Evolutionary conservation across 2,329 filamentous ascomycete genomes (phyloP), one percentile per base, ranked within the genome.

Genomic region (Cercospora sojina): DNA sequence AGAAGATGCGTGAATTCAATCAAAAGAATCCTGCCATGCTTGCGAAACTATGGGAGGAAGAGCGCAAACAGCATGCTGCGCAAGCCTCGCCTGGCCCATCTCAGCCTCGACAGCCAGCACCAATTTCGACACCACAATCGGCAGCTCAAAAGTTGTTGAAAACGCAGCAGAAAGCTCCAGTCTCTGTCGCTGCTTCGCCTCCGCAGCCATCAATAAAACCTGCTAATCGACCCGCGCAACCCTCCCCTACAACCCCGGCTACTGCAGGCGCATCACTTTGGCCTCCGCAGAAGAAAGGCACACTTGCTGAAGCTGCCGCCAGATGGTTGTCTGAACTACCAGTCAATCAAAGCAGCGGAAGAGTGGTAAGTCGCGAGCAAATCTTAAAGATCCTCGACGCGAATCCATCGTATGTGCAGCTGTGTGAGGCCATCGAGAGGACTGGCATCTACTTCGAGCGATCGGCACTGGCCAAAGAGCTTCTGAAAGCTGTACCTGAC

Each of bases 1-100:
- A 84, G 38, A 86, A 84, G 70, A 87, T 88, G 84, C 79, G 84
- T 43, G 82, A 86, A 67, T 82, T 86, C 66, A 86, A 86, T 66
- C 76, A 77, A 27, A 83, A 83, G 71, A 84, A 88, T 69, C 86
- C 86, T 3, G 76, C 77, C 10, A 78, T 86, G 64, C 82, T 88
- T 59, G 82, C 84, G 25, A 81, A 70, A 60, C 80, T 88, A 8
- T 87, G 85, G 85, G 84, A 86, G 64, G 77, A 86, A 78, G 80
- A 87, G 79, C 73, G 82, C 49, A 74, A 66, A 41, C 61, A 69
- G 56, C 67, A 64, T 47, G 38, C 59, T n/a, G 58, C 67, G 43
- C 31, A 64, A 38, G 43, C 65, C 38, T 25, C 71, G 25, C 55
- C 62, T 32, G 60, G 60, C 20, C 51, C 64, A 31, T 47, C 65